These are phyloP conservation scores for Xylariales sp. DNA, from an alignment of 2,329 filamentous ascomycete species.

Conservation along the genomic window DNA sequence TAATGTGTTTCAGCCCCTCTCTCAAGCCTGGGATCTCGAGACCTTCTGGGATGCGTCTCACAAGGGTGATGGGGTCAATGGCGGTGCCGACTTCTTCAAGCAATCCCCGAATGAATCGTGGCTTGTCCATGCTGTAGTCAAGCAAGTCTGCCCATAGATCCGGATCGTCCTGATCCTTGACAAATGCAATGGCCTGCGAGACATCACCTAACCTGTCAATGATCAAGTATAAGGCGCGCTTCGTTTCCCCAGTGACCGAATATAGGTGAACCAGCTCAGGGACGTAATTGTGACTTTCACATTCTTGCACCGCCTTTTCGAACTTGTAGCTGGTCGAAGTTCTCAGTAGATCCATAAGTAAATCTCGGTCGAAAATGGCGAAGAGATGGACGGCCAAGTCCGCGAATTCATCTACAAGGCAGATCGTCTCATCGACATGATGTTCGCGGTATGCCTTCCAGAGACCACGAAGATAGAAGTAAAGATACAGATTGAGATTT, in stretches of 20 bases:
- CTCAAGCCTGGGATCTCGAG: conserved; percentile 87
- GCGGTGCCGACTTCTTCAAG: conserved; percentile 91
- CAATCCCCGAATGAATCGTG: conserved; percentile 84
- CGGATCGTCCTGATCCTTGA: conserved; percentile 85
- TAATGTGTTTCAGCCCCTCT: conserved; percentile 83
- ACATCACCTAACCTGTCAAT: conserved; percentile 91
- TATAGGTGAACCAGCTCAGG: conserved; percentile 94
- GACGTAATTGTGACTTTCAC: conserved; percentile 75
- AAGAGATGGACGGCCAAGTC: conserved; percentile 85
- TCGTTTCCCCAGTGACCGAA: conserved; percentile 91
- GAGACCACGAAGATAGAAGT: conserved; percentile 83
- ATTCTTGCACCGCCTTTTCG: conserved; percentile 72
- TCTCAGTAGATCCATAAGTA: conserved; percentile 85
- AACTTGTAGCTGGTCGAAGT: conserved; percentile 84
- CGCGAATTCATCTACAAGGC: conserved; percentile 79
- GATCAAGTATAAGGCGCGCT: conserved; percentile 85
- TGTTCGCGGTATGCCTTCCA: conserved; percentile 67
- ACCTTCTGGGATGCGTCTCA: conserved; percentile 86
- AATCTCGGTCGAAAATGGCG: conserved; percentile 70
- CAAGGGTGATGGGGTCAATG: conserved; percentile 86
- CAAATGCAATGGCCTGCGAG: conserved; percentile 87
- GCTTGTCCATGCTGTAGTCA: conserved; percentile 96
- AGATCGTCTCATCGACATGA: conserved; percentile 53
- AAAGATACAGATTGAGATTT: conserved; percentile 70
- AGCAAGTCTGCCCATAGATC: conserved; percentile 95